phyloP scores from a whole-genome alignment of 495 filamentous ascomycete species.

The Tuber brumale region DNA sequence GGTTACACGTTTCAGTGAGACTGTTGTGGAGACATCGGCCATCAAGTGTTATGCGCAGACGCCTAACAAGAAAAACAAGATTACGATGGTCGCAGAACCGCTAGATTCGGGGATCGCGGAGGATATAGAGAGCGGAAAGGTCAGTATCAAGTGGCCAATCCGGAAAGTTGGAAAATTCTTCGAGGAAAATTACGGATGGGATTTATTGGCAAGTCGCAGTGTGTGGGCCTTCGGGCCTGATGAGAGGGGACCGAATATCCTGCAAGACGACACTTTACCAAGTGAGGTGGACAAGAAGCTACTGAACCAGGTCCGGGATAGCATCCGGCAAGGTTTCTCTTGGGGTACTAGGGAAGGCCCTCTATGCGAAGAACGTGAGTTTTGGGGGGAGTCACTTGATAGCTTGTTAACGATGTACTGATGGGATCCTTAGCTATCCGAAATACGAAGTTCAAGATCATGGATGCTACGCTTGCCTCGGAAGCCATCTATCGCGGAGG shows the following conservation, averaged over 20 bases:
- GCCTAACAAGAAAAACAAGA: constrained; percentile 98
- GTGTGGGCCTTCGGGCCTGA: constrained; percentile 99
- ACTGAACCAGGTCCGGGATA: constrained; percentile 79
- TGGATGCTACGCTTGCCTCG: constrained; percentile 75
- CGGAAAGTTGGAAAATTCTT: constrained; percentile 94
- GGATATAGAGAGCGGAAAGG: constrained; percentile 85
- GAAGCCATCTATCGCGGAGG: constrained; percentile 91
- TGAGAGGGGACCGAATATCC: constrained; percentile 88
- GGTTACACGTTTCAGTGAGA: constrained; percentile 95
- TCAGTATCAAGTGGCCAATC: constrained; percentile 86
- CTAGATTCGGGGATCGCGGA: constrained; percentile 89
- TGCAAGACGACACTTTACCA: constrained; percentile 92
- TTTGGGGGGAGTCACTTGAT: background rate
- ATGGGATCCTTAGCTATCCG: constrained; percentile 63
- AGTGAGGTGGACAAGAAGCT: constrained; percentile 85
- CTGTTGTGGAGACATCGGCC: constrained; percentile 91
- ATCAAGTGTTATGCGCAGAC: constrained; percentile 98
- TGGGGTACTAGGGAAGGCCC: constrained; percentile 95
- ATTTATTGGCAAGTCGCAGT: constrained; percentile 83
- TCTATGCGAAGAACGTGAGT: constrained; percentile 95
- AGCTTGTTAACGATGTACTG: background rate
- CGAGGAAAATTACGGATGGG: constrained; percentile 95
- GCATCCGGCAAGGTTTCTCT: constrained; percentile 86
- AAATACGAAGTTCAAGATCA: constrained; percentile 91
- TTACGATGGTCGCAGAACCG: constrained; percentile 96